Evolutionary conservation across 129 eudicot genomes (phyloP).

Genomic region (Dittrichia graveolens): DNA sequence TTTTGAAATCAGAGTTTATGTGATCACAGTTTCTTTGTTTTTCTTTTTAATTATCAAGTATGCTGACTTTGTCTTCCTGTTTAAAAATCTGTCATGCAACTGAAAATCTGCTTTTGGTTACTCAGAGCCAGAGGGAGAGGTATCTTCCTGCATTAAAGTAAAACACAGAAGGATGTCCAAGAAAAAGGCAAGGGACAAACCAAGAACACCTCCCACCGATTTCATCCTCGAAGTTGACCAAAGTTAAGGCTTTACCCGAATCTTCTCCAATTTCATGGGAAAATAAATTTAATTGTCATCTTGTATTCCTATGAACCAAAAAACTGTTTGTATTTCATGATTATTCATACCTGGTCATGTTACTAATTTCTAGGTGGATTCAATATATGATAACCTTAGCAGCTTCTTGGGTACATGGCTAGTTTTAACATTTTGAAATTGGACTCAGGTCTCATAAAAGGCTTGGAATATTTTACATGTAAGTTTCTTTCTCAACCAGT

Average conservation of each 20-base stretch:
- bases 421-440: not conserved
- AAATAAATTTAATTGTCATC: not conserved
- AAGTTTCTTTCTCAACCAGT: not conserved
- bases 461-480: not conserved
- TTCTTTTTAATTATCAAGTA: not conserved
- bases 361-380: not conserved
- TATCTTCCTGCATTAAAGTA: conserved; percentile 35
- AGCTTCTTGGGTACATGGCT: conserved; percentile 11
- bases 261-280: conserved; percentile 3
- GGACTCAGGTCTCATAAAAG: not conserved
- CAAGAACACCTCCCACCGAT: conserved; percentile 26
- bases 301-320: conserved; percentile 5
- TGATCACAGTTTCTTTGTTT: not conserved
- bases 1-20: conserved; percentile 2
- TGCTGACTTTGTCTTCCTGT: not conserved
- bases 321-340: not conserved
- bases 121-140: conserved; percentile 45
- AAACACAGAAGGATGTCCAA: conserved; percentile 62
- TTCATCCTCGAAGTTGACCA: conserved; percentile 19
- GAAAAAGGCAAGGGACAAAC: conserved; percentile 37
- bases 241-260: conserved; percentile 9
- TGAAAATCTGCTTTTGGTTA: conserved; percentile 16
- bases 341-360: not conserved
- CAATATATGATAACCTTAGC: not conserved
- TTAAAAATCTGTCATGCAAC: conserved; percentile 8